Evolutionary conservation across 2,329 filamentous ascomycete genomes (phyloP).

Genomic region (Neofusicoccum sp.): DNA sequence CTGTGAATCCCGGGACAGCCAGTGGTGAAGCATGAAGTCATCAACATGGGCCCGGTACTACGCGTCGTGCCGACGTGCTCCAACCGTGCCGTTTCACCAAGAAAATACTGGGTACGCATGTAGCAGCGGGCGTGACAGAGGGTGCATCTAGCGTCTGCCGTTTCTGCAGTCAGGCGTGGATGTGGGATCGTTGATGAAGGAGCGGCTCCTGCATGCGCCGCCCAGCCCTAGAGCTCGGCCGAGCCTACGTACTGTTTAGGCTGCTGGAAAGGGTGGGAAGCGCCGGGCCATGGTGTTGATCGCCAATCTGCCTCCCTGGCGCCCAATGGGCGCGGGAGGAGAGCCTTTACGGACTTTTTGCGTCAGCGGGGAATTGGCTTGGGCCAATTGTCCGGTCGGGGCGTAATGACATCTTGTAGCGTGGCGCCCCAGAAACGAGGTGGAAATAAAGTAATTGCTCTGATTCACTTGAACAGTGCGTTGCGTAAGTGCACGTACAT

Average conservation of each 20-base stretch:
- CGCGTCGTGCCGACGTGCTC: not conserved
- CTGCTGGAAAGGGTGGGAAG: conserved; percentile 2
- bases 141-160: conserved; percentile 6
- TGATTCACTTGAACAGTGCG: conserved; percentile 8
- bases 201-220: conserved; percentile 17
- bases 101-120: not conserved
- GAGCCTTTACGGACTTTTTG: conserved; percentile 9
- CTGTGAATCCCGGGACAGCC: too few species aligned
- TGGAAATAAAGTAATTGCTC: conserved; percentile 3
- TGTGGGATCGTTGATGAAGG: conserved; percentile 15
- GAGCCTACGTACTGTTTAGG: conserved; percentile 14
- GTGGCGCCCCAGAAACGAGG: not conserved
- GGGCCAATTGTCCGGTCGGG: conserved; percentile 1
- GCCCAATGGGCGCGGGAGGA: not conserved
- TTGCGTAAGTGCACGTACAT: not conserved
- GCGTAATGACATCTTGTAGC: conserved; percentile 4
- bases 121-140: not conserved
- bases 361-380: conserved; percentile 2
- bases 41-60: not conserved
- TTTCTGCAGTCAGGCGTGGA: conserved; percentile 5
- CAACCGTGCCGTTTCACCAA: not conserved
- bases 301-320: not conserved
- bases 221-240: conserved; percentile 16
- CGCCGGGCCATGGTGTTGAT: conserved; percentile 13
- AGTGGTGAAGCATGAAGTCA: not conserved